Conservation (phyloP, 257 asterid genomes). For the Solanum lycopersicoides region DNA sequence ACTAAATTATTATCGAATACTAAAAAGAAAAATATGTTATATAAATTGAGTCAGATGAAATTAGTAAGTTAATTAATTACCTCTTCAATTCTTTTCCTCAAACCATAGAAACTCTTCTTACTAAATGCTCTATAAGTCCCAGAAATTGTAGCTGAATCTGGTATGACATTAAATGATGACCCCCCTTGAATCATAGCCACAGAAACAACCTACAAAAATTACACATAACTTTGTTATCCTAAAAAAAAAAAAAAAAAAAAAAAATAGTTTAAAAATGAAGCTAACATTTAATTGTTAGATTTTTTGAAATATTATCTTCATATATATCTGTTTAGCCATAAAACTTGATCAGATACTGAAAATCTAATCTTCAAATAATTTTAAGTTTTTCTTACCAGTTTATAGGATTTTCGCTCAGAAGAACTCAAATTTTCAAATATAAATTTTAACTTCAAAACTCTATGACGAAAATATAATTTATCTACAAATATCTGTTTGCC, state of each 20-base stretch:
- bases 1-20: neutral
- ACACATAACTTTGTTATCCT: neutral
- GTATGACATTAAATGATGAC: slow-evolving; percentile 8
- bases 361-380: neutral
- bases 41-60: too few species aligned
- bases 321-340: accelerated
- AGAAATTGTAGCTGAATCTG: slow-evolving; percentile 27
- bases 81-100: slow-evolving; percentile 41
- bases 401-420: too few species aligned
- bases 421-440: too few species aligned
- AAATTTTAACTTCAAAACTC: too few species aligned
- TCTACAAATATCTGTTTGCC: accelerated
- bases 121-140: slow-evolving; percentile 47
- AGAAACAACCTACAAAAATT: slow-evolving; percentile 31
- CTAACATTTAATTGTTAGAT: neutral
- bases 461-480: neutral
- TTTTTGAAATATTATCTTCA: neutral
- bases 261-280: neutral
- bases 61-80: slow-evolving; percentile 7
- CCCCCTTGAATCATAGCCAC: slow-evolving; percentile 28
- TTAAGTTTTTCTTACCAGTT: too few species aligned
- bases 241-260: neutral
- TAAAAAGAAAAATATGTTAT: neutral
- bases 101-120: slow-evolving; percentile 18
- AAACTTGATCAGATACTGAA: neutral